A percentile compares a stretch with the other conserved stretches of the same genome.
Conservation (phyloP, 495 filamentous ascomycete genomes). For the Cairneyella variabilis region DNA sequence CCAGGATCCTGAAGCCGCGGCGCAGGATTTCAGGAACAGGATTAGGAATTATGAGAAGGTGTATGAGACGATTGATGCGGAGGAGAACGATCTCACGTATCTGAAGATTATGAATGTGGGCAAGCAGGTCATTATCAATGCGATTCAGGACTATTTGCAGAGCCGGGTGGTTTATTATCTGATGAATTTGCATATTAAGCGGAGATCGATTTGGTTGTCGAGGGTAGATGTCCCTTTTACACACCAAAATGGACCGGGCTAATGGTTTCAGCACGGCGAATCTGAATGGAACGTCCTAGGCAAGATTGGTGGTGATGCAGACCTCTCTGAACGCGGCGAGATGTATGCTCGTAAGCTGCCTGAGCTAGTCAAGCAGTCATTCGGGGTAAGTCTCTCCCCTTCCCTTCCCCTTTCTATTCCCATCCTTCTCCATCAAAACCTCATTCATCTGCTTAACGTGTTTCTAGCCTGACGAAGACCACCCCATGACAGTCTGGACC, state of each 20-base stretch:
- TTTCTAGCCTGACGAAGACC: conserved; percentile 44
- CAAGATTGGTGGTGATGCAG: conserved; percentile 86
- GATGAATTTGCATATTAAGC: conserved; percentile 97
- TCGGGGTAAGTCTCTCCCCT: conserved; percentile 49
- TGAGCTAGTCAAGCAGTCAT: conserved; percentile 72
- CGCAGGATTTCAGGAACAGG: conserved; percentile 84
- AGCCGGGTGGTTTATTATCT: conserved; percentile 95
- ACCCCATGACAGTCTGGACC: conserved; percentile 92
- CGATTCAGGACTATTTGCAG: conserved; percentile 93
- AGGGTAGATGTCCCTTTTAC: conserved; percentile 54
- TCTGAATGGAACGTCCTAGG: conserved; percentile 86
- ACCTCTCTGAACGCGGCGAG: conserved; percentile 80
- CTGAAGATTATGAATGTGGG: conserved; percentile 97
- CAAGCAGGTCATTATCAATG: conserved; percentile 92
- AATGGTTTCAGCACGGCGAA: conserved; percentile 72
- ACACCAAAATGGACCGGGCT: not conserved
- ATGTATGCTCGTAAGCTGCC: conserved; percentile 81
- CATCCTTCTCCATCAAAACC: too few relatives aligned
- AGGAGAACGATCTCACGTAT: conserved; percentile 83
- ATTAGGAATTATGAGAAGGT: conserved; percentile 96
- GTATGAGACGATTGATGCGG: conserved; percentile 81
- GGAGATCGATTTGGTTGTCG: conserved; percentile 96
- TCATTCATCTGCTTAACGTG: too few relatives aligned
- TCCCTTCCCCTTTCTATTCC: not conserved
- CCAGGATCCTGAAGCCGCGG: conserved; percentile 87